Conservation (phyloP, 176 grass and related monocot genomes). For the Ananas comosus region DNA sequence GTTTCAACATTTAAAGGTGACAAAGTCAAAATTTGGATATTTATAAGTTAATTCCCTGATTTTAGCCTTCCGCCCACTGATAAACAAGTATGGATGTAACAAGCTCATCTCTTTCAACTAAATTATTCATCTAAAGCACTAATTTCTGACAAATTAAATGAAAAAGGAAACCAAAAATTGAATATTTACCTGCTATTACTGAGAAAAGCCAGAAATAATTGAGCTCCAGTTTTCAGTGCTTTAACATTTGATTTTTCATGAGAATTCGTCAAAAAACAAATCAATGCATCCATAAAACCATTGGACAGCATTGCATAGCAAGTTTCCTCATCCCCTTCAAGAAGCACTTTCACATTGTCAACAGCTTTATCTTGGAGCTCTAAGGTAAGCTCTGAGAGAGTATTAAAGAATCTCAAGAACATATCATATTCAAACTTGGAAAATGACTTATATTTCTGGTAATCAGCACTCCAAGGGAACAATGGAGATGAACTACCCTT, state of each 20-base stretch:
- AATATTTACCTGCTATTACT: conserved; percentile 45
- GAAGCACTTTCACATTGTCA: conserved; percentile 55
- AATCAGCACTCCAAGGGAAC: conserved; percentile 69
- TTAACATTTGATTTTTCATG: conserved; percentile 27
- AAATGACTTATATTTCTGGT: conserved; percentile 58
- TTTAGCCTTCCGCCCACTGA: too few species aligned
- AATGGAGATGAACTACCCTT: conserved; percentile 39
- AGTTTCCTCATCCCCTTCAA: conserved; percentile 52
- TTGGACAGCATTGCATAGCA: conserved; percentile 46
- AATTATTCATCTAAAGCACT: neutral
- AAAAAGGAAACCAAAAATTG: conserved; percentile 1
- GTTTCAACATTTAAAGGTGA: too few species aligned
- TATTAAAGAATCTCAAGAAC: conserved; percentile 61
- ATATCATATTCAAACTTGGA: conserved; percentile 63
- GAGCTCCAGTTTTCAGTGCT: conserved; percentile 43
- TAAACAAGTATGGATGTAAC: neutral
- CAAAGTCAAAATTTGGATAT: too few species aligned
- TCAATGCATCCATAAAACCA: conserved; percentile 85
- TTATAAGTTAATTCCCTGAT: too few species aligned
- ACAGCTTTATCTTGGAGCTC: conserved; percentile 55
- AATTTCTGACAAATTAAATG: conserved; percentile 3
- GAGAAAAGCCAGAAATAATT: conserved; percentile 62
- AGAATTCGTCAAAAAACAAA: conserved; percentile 51
- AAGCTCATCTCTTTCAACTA: neutral
- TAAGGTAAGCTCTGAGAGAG: conserved; percentile 52